Evolutionary conservation across 2,329 filamentous ascomycete species (phyloP).

Genomic region (Cryphonectria carpinicola): DNA sequence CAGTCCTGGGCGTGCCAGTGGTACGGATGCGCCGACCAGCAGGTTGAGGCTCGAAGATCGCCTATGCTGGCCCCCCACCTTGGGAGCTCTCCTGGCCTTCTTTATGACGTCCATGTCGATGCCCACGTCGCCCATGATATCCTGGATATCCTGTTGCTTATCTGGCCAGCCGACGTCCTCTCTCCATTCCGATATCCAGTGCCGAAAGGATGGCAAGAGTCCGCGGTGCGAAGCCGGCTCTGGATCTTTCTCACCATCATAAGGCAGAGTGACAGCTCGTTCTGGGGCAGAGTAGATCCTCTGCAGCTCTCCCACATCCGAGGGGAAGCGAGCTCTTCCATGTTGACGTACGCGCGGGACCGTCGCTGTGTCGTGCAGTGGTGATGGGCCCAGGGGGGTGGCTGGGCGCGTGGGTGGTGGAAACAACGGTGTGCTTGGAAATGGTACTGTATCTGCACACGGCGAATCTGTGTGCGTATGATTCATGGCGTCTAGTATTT

Average conservation of each 20-base stretch:
- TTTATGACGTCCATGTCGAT: constrained; percentile 23
- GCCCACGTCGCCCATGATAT: constrained; percentile 26
- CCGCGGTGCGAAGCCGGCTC: constrained; percentile 21
- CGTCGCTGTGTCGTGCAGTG: not conserved
- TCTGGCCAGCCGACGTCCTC: constrained; percentile 24
- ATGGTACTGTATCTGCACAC: not conserved
- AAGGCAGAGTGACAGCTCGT: not conserved
- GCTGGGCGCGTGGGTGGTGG: not conserved
- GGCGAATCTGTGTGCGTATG: not conserved
- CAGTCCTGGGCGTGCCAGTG: constrained; percentile 24
- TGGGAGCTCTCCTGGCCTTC: constrained; percentile 16
- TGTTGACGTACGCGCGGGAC: not conserved
- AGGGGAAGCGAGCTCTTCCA: constrained; percentile 4
- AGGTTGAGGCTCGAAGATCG: constrained; percentile 14
- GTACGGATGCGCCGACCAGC: constrained; percentile 12
- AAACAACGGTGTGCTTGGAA: not conserved
- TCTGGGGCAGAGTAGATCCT: constrained; percentile 1
- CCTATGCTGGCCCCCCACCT: constrained; percentile 14
- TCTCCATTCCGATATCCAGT: constrained; percentile 19
- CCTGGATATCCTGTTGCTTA: constrained; percentile 21
- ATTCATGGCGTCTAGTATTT: not conserved
- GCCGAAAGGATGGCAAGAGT: constrained; percentile 23
- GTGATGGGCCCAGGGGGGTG: not conserved
- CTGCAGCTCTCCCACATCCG: not conserved
- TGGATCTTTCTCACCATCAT: constrained; percentile 18